A percentile compares a stretch with the other conserved stretches of the same genome.
Evolutionary conservation across 495 filamentous ascomycete genomes (phyloP).

Genomic region (Xylaria sp.): DNA sequence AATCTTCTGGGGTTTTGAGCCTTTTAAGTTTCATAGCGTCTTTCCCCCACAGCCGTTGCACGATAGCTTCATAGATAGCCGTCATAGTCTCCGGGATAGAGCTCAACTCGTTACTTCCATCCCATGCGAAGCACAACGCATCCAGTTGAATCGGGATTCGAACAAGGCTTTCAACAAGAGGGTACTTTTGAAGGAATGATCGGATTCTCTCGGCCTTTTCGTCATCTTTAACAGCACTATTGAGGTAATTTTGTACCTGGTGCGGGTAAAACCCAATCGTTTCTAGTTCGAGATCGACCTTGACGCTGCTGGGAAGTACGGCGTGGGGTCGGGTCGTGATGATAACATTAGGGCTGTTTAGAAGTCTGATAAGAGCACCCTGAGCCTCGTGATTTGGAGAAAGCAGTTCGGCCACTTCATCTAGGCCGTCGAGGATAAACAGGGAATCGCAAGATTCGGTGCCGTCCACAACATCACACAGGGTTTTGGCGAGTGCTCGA

Average conservation of each 20-base stretch:
- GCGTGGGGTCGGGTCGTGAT: neutral
- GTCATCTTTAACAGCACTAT: too few relatives aligned
- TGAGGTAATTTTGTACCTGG: neutral
- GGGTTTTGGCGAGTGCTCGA: too few relatives aligned
- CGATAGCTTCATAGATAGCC: neutral
- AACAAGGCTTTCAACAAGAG: neutral
- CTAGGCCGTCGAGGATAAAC: slow-evolving; percentile 1
- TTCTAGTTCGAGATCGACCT: neutral
- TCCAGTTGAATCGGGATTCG: neutral
- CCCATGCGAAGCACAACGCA: neutral
- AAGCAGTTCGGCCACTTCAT: neutral
- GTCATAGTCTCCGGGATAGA: neutral
- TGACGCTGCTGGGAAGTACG: neutral
- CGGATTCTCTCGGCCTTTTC: neutral
- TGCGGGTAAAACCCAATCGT: neutral
- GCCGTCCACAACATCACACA: too few relatives aligned
- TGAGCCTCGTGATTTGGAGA: neutral
- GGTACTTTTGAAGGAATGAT: neutral
- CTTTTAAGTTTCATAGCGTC: neutral
- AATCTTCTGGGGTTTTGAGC: too few relatives aligned
- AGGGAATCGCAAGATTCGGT: neutral
- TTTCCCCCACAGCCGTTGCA: neutral
- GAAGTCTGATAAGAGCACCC: neutral
- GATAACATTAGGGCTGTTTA: neutral
- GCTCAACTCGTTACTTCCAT: neutral